Base-by-base conservation (phyloP, 2,329 filamentous ascomycete species). In the Coniochaeta sp. region DNA sequence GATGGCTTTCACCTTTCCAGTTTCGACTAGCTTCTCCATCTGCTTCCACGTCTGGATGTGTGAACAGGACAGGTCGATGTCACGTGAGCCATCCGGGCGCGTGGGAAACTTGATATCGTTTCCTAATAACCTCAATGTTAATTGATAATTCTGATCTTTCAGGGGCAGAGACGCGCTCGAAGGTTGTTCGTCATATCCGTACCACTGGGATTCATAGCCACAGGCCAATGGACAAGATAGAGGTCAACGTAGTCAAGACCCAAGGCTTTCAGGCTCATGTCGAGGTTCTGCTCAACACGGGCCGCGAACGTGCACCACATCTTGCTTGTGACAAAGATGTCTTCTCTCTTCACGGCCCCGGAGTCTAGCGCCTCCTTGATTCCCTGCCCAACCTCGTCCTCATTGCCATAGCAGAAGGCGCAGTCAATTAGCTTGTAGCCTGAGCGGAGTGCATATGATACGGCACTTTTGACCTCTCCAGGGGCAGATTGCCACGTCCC, bases 161-260 rank as follows among this genome's bases (percentile, higher is more conserved):
- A n/a, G n/a, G n/a, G n/a, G n/a, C n/a, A n/a, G n/a, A n/a, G n/a
- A n/a, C n/a, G n/a, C n/a, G n/a, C n/a, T n/a, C n/a, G n/a, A n/a
- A n/a, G n/a, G n/a, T n/a, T 32, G 30, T 32, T 32, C 30, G n/a
- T n/a, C n/a, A n/a, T n/a, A n/a, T 32, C 4, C 30, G 30, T 32
- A 32, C 30, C 30, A 32, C 9, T 4, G 9, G 30, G 30, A 32
- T 32, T 32, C 30, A 32, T 4, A 32, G 30, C 30, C 30, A 32
- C 30, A 4, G 30, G 30, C 30, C 30, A 32, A 32, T 32, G 30
- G 30, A 96, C 83, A 38, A 96, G 80, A 71, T 85, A 91, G 60
- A 96, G 78, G 71, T 96, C 91, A 6, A 96, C 82, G 71, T 96
- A 93, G 65, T 91, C 88, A 55, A 95, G 77, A 1, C 90, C 89